phyloP scores from a whole-genome alignment of 1,139 yeast genomes.

The Yamadazyma atmosphaerica region DNA sequence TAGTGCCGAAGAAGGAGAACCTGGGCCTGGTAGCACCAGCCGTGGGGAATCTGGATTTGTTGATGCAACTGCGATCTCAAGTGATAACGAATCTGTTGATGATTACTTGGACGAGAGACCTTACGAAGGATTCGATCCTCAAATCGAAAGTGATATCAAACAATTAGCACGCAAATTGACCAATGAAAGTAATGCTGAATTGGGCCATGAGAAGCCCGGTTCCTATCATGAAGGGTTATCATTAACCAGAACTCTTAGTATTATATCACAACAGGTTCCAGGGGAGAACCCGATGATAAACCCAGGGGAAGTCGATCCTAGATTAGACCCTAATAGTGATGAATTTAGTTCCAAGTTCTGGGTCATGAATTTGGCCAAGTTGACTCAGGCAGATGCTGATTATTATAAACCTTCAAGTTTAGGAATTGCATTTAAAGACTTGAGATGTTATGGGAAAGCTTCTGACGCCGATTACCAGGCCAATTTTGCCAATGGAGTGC shows the following conservation, averaged over 20 bases:
- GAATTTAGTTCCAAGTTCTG: constrained; percentile 66
- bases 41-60: too few relatives aligned
- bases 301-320: constrained; percentile 11
- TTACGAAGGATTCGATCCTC: constrained; percentile 10
- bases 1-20: too few relatives aligned
- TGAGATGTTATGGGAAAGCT: constrained; percentile 74
- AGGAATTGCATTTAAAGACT: constrained; percentile 67
- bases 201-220: too few relatives aligned
- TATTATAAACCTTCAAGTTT: constrained; percentile 62
- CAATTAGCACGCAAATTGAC: constrained; percentile 13
- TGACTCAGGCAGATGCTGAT: constrained; percentile 55
- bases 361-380: constrained; percentile 66
- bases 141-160: constrained; percentile 10
- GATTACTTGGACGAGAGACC: neutral
- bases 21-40: too few relatives aligned
- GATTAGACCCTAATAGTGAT: constrained; percentile 40
- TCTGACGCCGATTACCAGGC: constrained; percentile 78
- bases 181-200: constrained; percentile 2
- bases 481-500: constrained; percentile 57
- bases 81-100: neutral
- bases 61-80: too few relatives aligned
- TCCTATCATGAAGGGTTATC: constrained; percentile 4
- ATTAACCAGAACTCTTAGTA: constrained; percentile 32
- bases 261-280: constrained; percentile 46
- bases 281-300: constrained; percentile 39